A percentile compares a stretch with the other conserved stretches of the same genome.
Conservation (phyloP, 148 eudicot genomes). For the Chenopodium berlandieri region DNA sequence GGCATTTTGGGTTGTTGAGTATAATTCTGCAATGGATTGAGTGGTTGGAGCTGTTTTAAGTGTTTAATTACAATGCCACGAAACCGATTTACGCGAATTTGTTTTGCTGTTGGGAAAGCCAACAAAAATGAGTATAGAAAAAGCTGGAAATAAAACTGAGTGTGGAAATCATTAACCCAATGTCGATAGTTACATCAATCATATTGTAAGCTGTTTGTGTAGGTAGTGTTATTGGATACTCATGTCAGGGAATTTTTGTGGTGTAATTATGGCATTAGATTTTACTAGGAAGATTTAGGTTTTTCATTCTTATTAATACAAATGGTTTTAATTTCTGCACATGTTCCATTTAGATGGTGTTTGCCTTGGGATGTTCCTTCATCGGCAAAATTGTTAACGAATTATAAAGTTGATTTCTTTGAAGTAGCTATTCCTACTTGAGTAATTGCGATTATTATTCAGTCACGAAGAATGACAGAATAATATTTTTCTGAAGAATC, state of each 20-base stretch:
- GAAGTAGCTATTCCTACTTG: background rate
- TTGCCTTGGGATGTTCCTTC: background rate
- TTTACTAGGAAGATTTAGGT: background rate
- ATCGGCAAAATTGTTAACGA: no score
- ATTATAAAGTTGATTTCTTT: background rate
- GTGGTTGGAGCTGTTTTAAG: background rate
- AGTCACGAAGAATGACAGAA: background rate
- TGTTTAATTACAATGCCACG: background rate
- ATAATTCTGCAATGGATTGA: background rate
- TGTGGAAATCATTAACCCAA: no score
- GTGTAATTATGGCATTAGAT: background rate
- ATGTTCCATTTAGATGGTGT: no score
- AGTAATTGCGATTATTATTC: background rate
- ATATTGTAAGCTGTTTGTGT: background rate
- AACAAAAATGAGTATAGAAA: no score
- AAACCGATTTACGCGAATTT: no score
- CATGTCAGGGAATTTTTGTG: background rate
- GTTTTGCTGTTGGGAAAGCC: no score
- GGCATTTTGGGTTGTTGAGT: background rate
- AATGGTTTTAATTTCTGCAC: background rate
- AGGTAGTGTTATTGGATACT: background rate
- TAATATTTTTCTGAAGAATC: background rate
- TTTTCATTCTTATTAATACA: background rate
- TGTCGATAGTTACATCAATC: background rate
- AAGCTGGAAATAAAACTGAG: no score